Evolutionary conservation across 140 eudicot species (phyloP), one percentile per base, ranked within the genome.

Genomic region (Flaveria floridana): DNA sequence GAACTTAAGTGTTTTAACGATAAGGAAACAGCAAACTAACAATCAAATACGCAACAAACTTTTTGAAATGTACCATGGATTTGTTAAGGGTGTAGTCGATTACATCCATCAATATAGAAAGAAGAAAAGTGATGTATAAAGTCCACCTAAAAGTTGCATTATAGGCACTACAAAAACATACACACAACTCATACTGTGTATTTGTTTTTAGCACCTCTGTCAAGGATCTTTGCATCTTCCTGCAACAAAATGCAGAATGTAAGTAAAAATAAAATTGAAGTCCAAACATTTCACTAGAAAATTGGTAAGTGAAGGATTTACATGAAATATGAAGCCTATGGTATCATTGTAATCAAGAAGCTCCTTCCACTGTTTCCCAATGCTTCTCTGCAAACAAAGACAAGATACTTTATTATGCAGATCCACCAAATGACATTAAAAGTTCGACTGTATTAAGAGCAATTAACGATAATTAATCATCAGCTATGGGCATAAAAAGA

Each of bases 301-400:
- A 19, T 76, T 28, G 19, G 19, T 13, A 79, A 23, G 42, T n/a
- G 55, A 46, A 51, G 20, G 14, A 23, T 68, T 73, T 86, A 87
- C 97, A 81, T 89, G 96, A 75, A 87, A 87, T 82, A 92, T 89
- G 83, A 85, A 92, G 14, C 97, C 97, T 18, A 89, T 89, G 73
- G 6, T 61, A 0, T 89, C 96, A 48, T 73, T 84, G 90, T 79
- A 62, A 78, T 87, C 96, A 28, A 89, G 82, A 26, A 87, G 73
- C 82, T 89, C 86, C 84, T 92, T 89, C 97, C 97, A 92, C 76
- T 92, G 96, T 71, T 72, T 86, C 65, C 96, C 97, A 64, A 92
- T 87, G 82, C 97, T 92, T 15, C 78, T 52, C 97, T 92, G 92
- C 71, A 79, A 61, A 72, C 50, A 18, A 72, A 21, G 14, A 41